phyloP scores from a whole-genome alignment of 106 monocot genomes.

The Dioscorea zingiberensis region DNA sequence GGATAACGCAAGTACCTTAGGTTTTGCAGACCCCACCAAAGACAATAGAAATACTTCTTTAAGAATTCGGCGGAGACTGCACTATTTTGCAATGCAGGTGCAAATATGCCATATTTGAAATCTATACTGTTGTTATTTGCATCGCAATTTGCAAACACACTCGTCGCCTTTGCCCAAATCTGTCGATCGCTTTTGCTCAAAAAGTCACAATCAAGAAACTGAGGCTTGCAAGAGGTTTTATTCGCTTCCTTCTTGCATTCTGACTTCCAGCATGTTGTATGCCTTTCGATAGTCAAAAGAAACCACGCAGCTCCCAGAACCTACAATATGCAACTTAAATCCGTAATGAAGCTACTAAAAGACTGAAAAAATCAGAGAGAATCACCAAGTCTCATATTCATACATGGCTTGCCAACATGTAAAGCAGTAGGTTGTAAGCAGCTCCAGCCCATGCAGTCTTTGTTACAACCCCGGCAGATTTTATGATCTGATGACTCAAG shows the following conservation, averaged over 20 bases:
- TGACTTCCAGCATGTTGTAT: slow-evolving; percentile 82
- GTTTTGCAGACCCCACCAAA: slow-evolving; percentile 97
- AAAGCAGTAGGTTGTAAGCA: slow-evolving; percentile 80
- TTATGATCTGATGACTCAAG: slow-evolving; percentile 64
- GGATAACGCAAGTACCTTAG: slow-evolving; percentile 46
- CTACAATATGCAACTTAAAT: slow-evolving; percentile 23
- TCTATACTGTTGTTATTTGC: slow-evolving; percentile 26
- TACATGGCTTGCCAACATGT: slow-evolving; percentile 96
- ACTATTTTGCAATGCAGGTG: slow-evolving; percentile 34
- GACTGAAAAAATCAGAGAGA: background rate
- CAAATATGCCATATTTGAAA: slow-evolving; percentile 72
- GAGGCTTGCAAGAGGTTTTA: slow-evolving; percentile 17
- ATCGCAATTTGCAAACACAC: slow-evolving; percentile 55
- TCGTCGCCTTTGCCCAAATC: slow-evolving; percentile 44
- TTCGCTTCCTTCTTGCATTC: slow-evolving; percentile 39
- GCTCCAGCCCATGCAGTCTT: slow-evolving; percentile 93
- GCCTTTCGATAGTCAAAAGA: slow-evolving; percentile 59
- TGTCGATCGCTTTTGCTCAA: background rate
- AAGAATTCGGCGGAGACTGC: slow-evolving; percentile 54
- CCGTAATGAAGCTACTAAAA: slow-evolving; percentile 14
- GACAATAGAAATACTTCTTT: slow-evolving; percentile 72
- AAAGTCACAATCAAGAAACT: slow-evolving; percentile 51
- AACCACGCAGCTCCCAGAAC: slow-evolving; percentile 78
- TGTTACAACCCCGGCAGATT: slow-evolving; percentile 67
- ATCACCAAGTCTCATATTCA: background rate